phyloP scores from a whole-genome alignment of 208 protist genomes.

The Leishmania guyanensis region DNA sequence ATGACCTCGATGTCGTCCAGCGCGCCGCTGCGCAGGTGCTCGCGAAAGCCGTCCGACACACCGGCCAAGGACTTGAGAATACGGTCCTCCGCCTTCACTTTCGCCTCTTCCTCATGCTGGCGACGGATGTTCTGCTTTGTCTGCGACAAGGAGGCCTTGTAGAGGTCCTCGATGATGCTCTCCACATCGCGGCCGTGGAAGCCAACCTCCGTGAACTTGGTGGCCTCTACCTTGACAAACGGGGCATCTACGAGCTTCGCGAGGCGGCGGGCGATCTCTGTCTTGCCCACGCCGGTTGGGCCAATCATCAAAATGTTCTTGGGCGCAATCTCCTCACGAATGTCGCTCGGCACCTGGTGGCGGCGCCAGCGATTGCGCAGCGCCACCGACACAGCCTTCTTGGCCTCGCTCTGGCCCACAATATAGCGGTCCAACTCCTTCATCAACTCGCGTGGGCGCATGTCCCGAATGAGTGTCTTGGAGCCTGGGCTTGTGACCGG shows the following conservation, averaged over 20 bases:
- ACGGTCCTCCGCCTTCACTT: slow-evolving; percentile 85
- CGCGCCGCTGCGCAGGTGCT: slow-evolving; percentile 92
- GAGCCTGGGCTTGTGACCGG: slow-evolving; percentile 18
- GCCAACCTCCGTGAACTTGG: slow-evolving; percentile 98
- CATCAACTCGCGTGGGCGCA: slow-evolving; percentile 94
- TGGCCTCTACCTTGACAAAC: slow-evolving; percentile 99
- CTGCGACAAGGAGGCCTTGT: slow-evolving; percentile 93
- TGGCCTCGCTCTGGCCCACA: slow-evolving; percentile 97
- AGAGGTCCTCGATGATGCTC: slow-evolving; percentile 97
- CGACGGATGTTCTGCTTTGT: slow-evolving; percentile 92
- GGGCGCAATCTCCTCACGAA: slow-evolving; percentile 92
- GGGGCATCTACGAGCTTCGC: slow-evolving; percentile 97
- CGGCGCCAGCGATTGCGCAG: slow-evolving; percentile 95
- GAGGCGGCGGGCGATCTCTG: slow-evolving; percentile 96
- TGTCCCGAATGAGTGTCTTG: slow-evolving; percentile 79
- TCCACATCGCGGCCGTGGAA: slow-evolving; percentile 97
- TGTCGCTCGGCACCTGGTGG: slow-evolving; percentile 88
- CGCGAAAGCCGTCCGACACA: slow-evolving; percentile 92
- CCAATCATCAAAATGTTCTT: slow-evolving; percentile 97
- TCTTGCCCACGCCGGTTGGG: slow-evolving; percentile 95
- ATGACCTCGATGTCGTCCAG: slow-evolving; percentile 93
- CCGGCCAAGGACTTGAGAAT: slow-evolving; percentile 89
- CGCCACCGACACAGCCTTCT: slow-evolving; percentile 96
- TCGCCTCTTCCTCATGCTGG: slow-evolving; percentile 86
- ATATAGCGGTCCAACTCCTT: slow-evolving; percentile 96